Evolutionary conservation across 805 yeast species (phyloP), one percentile per base, ranked within the genome.

Genomic region (Tetrapisispora taiwanensis): DNA sequence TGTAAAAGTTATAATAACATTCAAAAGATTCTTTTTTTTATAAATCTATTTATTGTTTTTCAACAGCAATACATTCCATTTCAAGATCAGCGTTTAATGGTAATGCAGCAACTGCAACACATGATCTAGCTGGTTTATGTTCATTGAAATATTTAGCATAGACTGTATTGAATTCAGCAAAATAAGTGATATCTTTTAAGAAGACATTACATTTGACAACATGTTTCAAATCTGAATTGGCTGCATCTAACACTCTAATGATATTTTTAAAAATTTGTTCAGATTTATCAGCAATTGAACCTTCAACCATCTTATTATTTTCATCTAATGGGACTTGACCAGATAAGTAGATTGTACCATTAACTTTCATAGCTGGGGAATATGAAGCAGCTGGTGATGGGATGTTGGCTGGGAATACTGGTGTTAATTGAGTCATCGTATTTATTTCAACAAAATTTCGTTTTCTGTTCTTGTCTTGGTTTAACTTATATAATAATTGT

Each of bases 321-420:
- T 86, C 74, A 34, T 88, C 85, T 71, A 78, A 76, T 46, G 96
- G 97, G 47, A 90, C 81, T 70, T 90, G 97, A 46, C 98, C 98
- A 42, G 95, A 84, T 46, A 90, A 88, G 63, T 83, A 90, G 62
- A 90, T 67, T 61, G 86, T 79, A 47, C 95, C 78, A 65, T 84
- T 85, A 56, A 79, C 94, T 68, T 84, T 87, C 63, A 89, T 76
- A 36, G 97, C 97, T 67, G 90, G 97, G 27, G 95, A 84, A 67
- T 90, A 90, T 10, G 95, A 79, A 35, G 96, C 97, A 34, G 95
- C 96, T 48, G 97, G 95, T 46, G 95, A 87, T 53, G 97, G 97
- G 30, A 96, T 95, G 19, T 24, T 14, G 2, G 32, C 9, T 26
- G 40, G 32, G 27, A 34, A 34, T 1, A 43, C 7, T 13, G 44